Conservation (phyloP, 345 rosid genomes). For the Brassica carinata region DNA sequence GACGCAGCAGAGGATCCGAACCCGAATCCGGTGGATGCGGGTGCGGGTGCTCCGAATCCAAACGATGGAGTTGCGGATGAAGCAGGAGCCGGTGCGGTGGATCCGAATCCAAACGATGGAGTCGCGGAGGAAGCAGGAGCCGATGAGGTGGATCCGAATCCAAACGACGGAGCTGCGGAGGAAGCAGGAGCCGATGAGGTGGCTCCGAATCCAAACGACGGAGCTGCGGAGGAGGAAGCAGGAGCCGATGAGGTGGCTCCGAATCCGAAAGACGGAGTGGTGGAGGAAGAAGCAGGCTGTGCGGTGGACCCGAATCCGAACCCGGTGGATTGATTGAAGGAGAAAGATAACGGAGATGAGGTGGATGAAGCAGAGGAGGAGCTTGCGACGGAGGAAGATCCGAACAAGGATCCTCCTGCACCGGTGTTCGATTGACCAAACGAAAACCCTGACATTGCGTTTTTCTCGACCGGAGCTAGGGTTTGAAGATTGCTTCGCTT, state of each 20-base stretch:
- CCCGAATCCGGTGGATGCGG: neutral
- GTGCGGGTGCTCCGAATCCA: neutral
- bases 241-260: constrained; percentile 42
- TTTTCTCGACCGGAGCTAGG: constrained; percentile 31
- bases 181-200: neutral
- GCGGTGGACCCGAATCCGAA: constrained; percentile 41
- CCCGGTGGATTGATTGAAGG: constrained; percentile 37
- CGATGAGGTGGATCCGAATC: neutral
- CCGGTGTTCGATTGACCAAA: constrained; percentile 50
- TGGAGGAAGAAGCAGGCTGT: constrained; percentile 17
- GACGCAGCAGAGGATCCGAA: neutral
- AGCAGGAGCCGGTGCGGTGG: neutral
- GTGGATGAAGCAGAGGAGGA: constrained; percentile 48
- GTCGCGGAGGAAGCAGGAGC: neutral
- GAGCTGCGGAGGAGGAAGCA: constrained; percentile 25
- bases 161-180: neutral
- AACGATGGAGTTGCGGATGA: neutral
- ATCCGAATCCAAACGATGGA: neutral
- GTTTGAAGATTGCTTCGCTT: constrained; percentile 9
- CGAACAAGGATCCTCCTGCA: constrained; percentile 43
- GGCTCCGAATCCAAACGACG: constrained; percentile 29
- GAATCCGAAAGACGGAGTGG: constrained; percentile 44
- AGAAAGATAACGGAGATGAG: constrained; percentile 39
- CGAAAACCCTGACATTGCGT: constrained; percentile 41
- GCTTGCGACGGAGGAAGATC: constrained; percentile 43